A percentile compares a stretch with the other conserved stretches of the same genome.
phyloP scores from a whole-genome alignment of 108 stramenopile species.

The Chaetoceros tenuissimus region DNA sequence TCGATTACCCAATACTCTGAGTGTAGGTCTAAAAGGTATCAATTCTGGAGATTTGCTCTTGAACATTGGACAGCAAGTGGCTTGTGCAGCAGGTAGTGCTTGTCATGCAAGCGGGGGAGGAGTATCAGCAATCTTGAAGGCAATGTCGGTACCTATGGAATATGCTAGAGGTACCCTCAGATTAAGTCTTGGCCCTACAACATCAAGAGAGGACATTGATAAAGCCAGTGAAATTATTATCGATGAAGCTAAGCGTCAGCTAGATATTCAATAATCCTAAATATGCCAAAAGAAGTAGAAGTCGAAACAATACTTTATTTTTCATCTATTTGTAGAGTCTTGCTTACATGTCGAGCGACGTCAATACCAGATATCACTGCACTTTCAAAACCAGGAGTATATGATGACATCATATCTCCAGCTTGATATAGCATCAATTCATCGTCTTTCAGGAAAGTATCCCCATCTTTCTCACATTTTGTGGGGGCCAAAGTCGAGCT shows the following conservation, averaged over 20 bases:
- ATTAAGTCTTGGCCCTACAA: constrained; percentile 79
- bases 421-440: constrained; percentile 38
- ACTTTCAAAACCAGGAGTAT: constrained; percentile 54
- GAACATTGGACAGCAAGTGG: constrained; percentile 63
- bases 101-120: constrained; percentile 59
- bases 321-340: too few species aligned
- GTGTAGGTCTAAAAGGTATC: constrained; percentile 63
- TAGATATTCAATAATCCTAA: too few species aligned
- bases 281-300: too few species aligned
- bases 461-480: constrained; percentile 11
- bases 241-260: constrained; percentile 34
- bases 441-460: constrained; percentile 38
- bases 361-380: constrained; percentile 48
- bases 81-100: constrained; percentile 85
- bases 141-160: constrained; percentile 75
- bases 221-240: constrained; percentile 61
- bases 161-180: constrained; percentile 86
- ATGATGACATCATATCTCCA: constrained; percentile 49
- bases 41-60: constrained; percentile 43
- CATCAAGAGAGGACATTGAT: constrained; percentile 72
- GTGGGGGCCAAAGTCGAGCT: constrained; percentile 21
- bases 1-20: constrained; percentile 91
- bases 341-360: constrained; percentile 42
- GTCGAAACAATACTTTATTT: too few species aligned
- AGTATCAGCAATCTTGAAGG: constrained; percentile 72